Base-by-base conservation (phyloP, 768 basidiomycete species). In the Gloeopeniophorella convolvens region DNA sequence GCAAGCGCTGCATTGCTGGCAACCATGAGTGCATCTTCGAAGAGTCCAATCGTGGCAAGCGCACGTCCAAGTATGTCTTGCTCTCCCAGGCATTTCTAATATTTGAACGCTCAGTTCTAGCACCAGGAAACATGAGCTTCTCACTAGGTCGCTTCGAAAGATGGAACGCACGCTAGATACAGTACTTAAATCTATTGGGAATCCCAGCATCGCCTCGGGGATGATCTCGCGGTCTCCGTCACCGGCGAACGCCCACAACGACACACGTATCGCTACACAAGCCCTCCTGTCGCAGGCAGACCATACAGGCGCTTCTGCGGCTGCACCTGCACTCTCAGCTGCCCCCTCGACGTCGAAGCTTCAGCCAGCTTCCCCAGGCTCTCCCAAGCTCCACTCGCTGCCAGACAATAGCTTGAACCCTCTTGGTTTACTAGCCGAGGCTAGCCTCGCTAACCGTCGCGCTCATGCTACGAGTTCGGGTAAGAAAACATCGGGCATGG, bases 1-100 rank as follows among this genome's bases (percentile, higher is more conserved):
- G 92, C 71, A 94, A 92, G 62, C 83, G 92, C 18, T 96, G 92
- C 60, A 68, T 70, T 39, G 62, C 80, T 0, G 84, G 87, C 16
- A 79, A 79, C 57, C 87, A 94, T 61, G 90, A 95, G 59, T 99
- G 96, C 62, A 79, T 96, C 36, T 98, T 99, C 56, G 93, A 98
- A 69, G 95, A 97, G 65, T 91, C 88, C 2, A 94, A 97, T 64
- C 79, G 96, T 41, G 96, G 96, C 34, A 95, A 94, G 65, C 81
- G 89, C 10, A 80, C 86, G 18, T 78, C 85, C 47, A 90, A 89
- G 89, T 89, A 67, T 57, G 76, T 60, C 18, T 44, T 18, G 41
- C 18, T 39, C 51, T 45, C 34, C 36, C 46, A 20, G 24, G 43
- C 26, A 42, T 35, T 52, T 57, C 39, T 47, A 59, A 50, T 34